Percentiles rank a stretch among this genome's conserved stretches.
Evolutionary conservation across 1,284 basidiomycete species (phyloP).

Genomic region (Tilletia caries): DNA sequence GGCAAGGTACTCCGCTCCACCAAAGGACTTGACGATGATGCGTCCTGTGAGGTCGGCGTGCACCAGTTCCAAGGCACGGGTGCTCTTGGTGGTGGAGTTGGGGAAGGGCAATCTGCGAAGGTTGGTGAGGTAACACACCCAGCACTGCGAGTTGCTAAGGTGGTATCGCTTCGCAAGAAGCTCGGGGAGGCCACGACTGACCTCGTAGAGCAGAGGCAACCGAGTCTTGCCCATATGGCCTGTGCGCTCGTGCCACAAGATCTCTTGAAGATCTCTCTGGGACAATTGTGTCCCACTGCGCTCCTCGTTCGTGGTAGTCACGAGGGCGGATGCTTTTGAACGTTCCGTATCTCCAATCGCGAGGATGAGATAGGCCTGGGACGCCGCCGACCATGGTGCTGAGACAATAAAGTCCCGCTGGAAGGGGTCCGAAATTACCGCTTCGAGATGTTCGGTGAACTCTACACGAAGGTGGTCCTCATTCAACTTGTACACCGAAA

Average conservation of each 20-base stretch:
- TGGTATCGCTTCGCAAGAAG: neutral
- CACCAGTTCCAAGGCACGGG: neutral
- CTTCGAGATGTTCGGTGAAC: neutral
- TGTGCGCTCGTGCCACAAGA: constrained; percentile 1
- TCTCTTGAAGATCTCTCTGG: neutral
- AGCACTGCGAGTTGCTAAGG: neutral
- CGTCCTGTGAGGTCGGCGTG: constrained; percentile 2
- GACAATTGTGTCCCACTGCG: neutral
- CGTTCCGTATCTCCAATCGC: neutral
- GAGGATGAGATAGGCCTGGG: neutral
- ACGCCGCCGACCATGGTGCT: neutral
- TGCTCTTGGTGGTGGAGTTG: neutral
- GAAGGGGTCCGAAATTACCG: constrained; percentile 1
- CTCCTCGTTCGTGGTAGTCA: neutral
- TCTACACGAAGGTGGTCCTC: neutral
- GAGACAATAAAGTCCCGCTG: neutral
- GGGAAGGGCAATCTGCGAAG: neutral
- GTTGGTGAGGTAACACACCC: neutral
- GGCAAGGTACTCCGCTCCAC: constrained; percentile 6
- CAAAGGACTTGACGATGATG: neutral
- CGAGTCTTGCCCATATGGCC: neutral
- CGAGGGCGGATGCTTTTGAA: neutral
- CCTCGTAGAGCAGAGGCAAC: neutral
- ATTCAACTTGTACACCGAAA: neutral
- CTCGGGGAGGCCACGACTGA: neutral